phyloP scores from a whole-genome alignment of 495 filamentous ascomycete genomes.

The Poronia punctata region DNA sequence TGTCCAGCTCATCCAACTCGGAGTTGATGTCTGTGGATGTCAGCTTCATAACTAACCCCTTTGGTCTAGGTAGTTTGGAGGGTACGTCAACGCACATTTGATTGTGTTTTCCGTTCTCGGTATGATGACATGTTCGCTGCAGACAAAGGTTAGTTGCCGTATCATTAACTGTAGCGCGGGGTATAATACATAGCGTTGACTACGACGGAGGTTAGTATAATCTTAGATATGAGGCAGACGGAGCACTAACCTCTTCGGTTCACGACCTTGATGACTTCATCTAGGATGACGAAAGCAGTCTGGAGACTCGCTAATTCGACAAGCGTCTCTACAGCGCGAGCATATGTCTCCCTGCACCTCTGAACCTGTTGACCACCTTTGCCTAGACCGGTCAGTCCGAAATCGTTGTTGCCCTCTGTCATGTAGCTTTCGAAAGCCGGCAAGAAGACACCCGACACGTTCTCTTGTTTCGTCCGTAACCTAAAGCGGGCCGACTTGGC shows the following conservation, averaged over 20 bases:
- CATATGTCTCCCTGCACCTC: constrained; percentile 90
- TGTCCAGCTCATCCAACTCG: constrained; percentile 93
- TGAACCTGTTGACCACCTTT: constrained; percentile 98
- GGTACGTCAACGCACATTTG: constrained; percentile 56
- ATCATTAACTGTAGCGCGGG: not conserved
- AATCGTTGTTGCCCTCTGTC: constrained; percentile 88
- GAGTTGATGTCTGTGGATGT: constrained; percentile 78
- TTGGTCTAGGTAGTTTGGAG: too few relatives aligned
- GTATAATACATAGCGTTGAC: constrained; percentile 86
- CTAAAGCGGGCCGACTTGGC: constrained; percentile 88
- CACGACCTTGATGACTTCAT: constrained; percentile 99
- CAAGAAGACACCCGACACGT: constrained; percentile 92
- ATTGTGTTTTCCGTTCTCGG: constrained; percentile 98
- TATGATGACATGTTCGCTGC: constrained; percentile 90
- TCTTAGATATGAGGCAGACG: constrained; percentile 8
- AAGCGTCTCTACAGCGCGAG: constrained; percentile 91
- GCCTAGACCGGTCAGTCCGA: constrained; percentile 89
- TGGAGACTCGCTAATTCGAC: constrained; percentile 91
- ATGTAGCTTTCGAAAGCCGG: constrained; percentile 87
- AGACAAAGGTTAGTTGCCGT: constrained; percentile 14
- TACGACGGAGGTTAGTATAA: constrained; percentile 32
- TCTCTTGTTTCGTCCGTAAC: constrained; percentile 90
- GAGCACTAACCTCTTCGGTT: constrained; percentile 74
- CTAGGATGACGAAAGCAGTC: constrained; percentile 96
- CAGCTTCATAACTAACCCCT: too few relatives aligned